These are phyloP conservation scores for Cyberlindnera xylosilytica DNA, from an alignment of 805 yeast species.

Conservation along the genomic window DNA sequence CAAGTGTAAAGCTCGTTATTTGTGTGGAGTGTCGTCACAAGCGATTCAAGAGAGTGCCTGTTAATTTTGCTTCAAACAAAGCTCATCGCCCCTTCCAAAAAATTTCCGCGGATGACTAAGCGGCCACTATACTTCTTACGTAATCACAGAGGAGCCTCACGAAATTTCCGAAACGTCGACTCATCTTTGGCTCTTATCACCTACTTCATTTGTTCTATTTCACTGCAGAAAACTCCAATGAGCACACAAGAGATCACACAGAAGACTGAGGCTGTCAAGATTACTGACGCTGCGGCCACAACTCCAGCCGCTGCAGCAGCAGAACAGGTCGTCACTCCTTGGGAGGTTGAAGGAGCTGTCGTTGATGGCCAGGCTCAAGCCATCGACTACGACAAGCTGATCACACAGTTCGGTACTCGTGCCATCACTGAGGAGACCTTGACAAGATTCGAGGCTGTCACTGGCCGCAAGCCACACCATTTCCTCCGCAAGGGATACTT, in stretches of 20 bases:
- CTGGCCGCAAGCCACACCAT: slow-evolving; percentile 91
- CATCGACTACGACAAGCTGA: slow-evolving; percentile 88
- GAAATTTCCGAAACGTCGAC: not conserved
- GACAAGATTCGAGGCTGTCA: slow-evolving; percentile 69
- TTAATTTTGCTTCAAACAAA: no score
- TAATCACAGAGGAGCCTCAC: not conserved
- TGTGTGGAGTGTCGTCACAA: no score
- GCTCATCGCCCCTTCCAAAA: no score
- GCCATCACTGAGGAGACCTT: slow-evolving; percentile 68
- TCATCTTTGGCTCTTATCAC: not conserved
- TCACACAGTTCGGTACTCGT: slow-evolving; percentile 83
- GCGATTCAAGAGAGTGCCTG: no score
- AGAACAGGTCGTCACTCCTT: slow-evolving; percentile 65
- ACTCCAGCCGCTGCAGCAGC: slow-evolving; percentile 2
- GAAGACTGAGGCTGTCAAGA: slow-evolving; percentile 10
- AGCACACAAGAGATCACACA: slow-evolving; percentile 11
- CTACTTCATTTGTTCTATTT: not conserved
- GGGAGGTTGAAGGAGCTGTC: slow-evolving; percentile 99
- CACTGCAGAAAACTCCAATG: not conserved
- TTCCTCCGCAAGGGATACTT: slow-evolving; percentile 87
- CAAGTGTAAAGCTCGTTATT: no score
- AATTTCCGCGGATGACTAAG: no score
- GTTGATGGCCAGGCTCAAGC: slow-evolving; percentile 90
- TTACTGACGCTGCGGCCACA: not conserved
- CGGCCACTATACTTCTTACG: no score